These are phyloP conservation scores for Simplicillium aogashimaense DNA, from an alignment of 2,329 filamentous ascomycete species.

Conservation along the genomic window DNA sequence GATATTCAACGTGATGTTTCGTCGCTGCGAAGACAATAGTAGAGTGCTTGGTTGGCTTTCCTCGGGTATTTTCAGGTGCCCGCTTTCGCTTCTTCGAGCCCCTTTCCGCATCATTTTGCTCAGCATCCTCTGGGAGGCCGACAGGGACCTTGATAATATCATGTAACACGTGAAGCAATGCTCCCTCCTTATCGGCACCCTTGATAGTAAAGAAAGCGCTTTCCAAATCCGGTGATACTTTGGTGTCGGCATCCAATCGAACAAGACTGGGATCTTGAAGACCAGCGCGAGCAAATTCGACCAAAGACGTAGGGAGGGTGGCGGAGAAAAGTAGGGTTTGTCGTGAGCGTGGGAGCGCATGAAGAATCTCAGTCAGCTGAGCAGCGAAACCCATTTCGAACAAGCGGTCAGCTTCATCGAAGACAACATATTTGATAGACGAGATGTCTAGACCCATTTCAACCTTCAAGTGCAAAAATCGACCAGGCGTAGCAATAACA, in stretches of 20 bases:
- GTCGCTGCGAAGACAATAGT: conserved; percentile 93
- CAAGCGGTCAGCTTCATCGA: conserved; percentile 91
- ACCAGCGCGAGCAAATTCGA: conserved; percentile 91
- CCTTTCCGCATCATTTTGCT: conserved; percentile 30
- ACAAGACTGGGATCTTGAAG: conserved; percentile 87
- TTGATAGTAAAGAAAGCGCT: conserved; percentile 94
- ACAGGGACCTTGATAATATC: conserved; percentile 87
- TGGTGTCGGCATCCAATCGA: conserved; percentile 85
- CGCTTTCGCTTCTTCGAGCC: conserved; percentile 65
- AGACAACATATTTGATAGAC: conserved; percentile 88
- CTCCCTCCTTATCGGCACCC: conserved; percentile 86
- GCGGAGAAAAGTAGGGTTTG: conserved; percentile 95
- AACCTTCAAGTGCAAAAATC: conserved; percentile 92
- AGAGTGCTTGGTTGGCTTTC: conserved; percentile 75
- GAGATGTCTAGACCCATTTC: conserved; percentile 92
- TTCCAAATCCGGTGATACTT: conserved; percentile 91
- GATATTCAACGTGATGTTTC: conserved; percentile 95
- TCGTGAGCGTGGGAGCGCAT: conserved; percentile 71
- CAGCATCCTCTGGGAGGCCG: conserved; percentile 46
- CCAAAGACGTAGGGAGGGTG: conserved; percentile 84
- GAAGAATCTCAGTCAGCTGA: conserved; percentile 85
- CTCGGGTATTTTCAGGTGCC: conserved; percentile 35
- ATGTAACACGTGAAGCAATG: conserved; percentile 77
- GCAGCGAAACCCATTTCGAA: conserved; percentile 99
- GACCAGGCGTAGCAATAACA: conserved; percentile 90